These are phyloP conservation scores for Metschnikowia picachoensis DNA, from an alignment of 805 yeast genomes.

Conservation along the genomic window DNA sequence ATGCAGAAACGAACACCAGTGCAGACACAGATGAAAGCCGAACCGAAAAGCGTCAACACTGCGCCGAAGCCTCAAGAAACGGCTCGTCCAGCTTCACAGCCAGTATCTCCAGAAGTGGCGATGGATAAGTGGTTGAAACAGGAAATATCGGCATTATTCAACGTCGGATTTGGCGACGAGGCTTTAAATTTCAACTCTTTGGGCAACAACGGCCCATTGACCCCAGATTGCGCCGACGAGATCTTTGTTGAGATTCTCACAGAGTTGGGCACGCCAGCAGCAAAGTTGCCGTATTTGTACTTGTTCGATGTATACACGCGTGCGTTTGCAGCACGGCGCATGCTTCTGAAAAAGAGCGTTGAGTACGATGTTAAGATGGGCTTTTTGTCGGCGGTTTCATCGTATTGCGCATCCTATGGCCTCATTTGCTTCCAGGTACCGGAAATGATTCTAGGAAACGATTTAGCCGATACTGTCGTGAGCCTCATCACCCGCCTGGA, in stretches of 20 bases:
- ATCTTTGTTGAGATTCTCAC: slow-evolving; percentile 53
- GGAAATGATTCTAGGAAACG: slow-evolving; percentile 50
- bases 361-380: slow-evolving; percentile 32
- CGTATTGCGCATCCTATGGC: slow-evolving; percentile 58
- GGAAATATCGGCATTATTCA: slow-evolving; percentile 36
- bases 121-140: slow-evolving; percentile 40
- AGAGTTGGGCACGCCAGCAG: slow-evolving; percentile 45
- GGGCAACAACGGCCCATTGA: slow-evolving; percentile 20
- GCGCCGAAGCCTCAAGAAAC: neutral
- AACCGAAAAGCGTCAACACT: neutral
- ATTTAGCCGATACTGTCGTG: slow-evolving; percentile 27
- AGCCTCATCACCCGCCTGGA: slow-evolving; percentile 21
- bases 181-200: slow-evolving; percentile 20
- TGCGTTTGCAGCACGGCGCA: slow-evolving; percentile 40
- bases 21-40: neutral
- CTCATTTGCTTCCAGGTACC: slow-evolving; percentile 65
- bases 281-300: slow-evolving; percentile 43
- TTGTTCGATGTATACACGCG: slow-evolving; percentile 43
- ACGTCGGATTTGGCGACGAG: slow-evolving; percentile 24
- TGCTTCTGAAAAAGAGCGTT: slow-evolving; percentile 39
- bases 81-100: neutral
- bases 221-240: slow-evolving; percentile 42
- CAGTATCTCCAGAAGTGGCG: slow-evolving; percentile 15
- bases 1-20: neutral
- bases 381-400: slow-evolving; percentile 46